Base-by-base conservation (phyloP, 768 basidiomycete genomes). In the Hygrocybe punicea region DNA sequence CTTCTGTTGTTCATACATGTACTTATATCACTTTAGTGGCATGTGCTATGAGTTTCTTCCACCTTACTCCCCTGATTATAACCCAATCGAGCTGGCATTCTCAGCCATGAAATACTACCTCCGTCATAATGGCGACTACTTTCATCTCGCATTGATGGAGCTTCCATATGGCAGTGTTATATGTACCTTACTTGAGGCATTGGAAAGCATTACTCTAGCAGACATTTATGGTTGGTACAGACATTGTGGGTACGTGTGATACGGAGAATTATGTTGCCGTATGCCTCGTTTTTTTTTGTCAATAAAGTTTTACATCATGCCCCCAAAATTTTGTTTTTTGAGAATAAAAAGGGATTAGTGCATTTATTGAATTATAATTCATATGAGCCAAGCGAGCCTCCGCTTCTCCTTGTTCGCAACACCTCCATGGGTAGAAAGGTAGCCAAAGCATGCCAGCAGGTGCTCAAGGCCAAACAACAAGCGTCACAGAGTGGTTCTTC, bases 1-100 rank as follows among this genome's bases (percentile, higher is more conserved):
- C 39, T 46, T n/a, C 17, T 44, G 21, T 36, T 48, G 5, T 29
- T 19, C 29, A n/a, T 9, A 51, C 11, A 13, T 54, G 23, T 19
- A 37, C 19, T 24, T 4, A 14, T 39, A 40, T 40, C 23, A 63
- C 25, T 39, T 33, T 48, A 54, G 60, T 14, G 67, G 70, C n/a
- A 69, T 68, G 59, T 58, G 64, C 3, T 60, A 69, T 19, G 46
- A 66, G 37, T 73, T 62, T 56, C 63, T 73, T 5, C 70, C 70
- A 9, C 63, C 71, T 2, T 73, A 72, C 56, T 73, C 69, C 2
- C 72, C 70, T 3, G 68, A 73, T 51, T 63, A 64, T 36, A 69
- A 71, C 44, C 72, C 67, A 1, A 73, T 73, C 19, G 69, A 72
- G 55, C 63, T 69, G 52, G 64, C 60, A 10, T 73, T 73, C 59